phyloP scores from a whole-genome alignment of 495 filamentous ascomycete genomes.

The Lentithecium fluviatile region DNA sequence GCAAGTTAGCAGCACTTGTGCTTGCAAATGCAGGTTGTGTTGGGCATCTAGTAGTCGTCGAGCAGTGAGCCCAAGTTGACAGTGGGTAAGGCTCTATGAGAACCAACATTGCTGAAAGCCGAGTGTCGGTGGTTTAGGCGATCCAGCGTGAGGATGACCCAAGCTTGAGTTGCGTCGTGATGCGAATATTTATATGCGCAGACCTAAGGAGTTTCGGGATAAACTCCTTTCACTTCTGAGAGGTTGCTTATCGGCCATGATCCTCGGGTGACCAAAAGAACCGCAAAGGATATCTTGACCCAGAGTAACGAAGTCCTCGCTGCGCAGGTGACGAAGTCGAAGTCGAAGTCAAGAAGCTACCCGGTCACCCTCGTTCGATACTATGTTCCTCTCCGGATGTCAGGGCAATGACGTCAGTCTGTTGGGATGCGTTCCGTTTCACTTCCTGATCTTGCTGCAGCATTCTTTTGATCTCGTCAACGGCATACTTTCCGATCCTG shows the following conservation, averaged over 20 bases:
- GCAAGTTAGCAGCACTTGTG: not conserved
- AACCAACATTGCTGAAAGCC: too few relatives aligned
- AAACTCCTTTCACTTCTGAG: too few relatives aligned
- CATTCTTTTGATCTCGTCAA: slow-evolving; percentile 49
- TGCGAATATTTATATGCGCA: too few relatives aligned
- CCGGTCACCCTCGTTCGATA: slow-evolving; percentile 19
- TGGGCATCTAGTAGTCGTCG: not conserved
- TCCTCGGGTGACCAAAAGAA: too few relatives aligned
- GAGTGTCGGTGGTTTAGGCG: too few relatives aligned
- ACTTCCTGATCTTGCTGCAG: slow-evolving; percentile 23
- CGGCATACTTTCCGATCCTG: slow-evolving; percentile 47
- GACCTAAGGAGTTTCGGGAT: too few relatives aligned
- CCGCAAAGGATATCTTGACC: too few relatives aligned
- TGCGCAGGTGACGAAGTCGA: not conserved
- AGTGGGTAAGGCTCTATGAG: too few relatives aligned
- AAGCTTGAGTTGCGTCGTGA: too few relatives aligned
- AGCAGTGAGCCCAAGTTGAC: not conserved
- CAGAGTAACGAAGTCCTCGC: too few relatives aligned
- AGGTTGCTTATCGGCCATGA: too few relatives aligned
- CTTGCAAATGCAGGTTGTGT: not conserved
- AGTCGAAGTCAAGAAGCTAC: not conserved
- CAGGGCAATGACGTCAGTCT: slow-evolving; percentile 26
- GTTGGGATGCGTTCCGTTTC: not conserved
- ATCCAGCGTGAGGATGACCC: too few relatives aligned
- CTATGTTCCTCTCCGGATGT: slow-evolving; percentile 26